phyloP scores from a whole-genome alignment of 768 basidiomycete genomes.

The Mycena alexandri region DNA sequence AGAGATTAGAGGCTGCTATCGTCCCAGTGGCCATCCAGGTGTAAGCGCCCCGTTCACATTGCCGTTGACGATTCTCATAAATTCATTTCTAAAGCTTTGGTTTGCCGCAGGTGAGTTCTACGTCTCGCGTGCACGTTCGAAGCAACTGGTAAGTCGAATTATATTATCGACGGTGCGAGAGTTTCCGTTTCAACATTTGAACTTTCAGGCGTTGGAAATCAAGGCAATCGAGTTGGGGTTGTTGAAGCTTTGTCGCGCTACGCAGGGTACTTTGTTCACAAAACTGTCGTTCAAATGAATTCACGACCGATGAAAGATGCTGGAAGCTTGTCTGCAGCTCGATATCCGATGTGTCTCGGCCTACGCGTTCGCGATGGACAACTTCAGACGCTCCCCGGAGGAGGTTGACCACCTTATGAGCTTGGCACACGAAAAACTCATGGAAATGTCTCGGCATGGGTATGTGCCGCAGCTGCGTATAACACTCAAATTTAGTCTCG shows the following conservation, averaged over 20 bases:
- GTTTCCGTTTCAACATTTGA: not conserved
- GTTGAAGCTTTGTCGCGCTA: conserved; percentile 64
- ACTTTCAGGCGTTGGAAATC: conserved; percentile 45
- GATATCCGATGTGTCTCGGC: conserved; percentile 86
- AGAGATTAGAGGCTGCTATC: conserved; percentile 51
- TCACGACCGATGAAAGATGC: conserved; percentile 61
- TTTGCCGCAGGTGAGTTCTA: conserved; percentile 53
- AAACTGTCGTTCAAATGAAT: conserved; percentile 4
- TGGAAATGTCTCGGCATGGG: conserved; percentile 87
- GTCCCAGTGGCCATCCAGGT: conserved; percentile 58
- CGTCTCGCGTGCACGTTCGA: conserved; percentile 49
- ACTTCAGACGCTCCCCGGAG: conserved; percentile 88
- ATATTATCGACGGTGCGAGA: too few species aligned
- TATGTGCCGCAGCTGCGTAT: conserved; percentile 52
- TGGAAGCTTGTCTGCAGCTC: conserved; percentile 89
- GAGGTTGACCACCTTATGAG: conserved; percentile 92
- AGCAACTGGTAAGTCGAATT: conserved; percentile 49
- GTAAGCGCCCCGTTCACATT: conserved; percentile 40
- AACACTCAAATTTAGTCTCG: not conserved
- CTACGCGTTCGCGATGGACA: conserved; percentile 99
- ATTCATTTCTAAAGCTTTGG: conserved; percentile 46
- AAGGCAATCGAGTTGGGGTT: conserved; percentile 50
- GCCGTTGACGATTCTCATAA: not conserved
- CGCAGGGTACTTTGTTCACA: conserved; percentile 68
- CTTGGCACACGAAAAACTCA: conserved; percentile 81